phyloP scores from a whole-genome alignment of 208 protist species.

The Wallacemonas rigidus region DNA sequence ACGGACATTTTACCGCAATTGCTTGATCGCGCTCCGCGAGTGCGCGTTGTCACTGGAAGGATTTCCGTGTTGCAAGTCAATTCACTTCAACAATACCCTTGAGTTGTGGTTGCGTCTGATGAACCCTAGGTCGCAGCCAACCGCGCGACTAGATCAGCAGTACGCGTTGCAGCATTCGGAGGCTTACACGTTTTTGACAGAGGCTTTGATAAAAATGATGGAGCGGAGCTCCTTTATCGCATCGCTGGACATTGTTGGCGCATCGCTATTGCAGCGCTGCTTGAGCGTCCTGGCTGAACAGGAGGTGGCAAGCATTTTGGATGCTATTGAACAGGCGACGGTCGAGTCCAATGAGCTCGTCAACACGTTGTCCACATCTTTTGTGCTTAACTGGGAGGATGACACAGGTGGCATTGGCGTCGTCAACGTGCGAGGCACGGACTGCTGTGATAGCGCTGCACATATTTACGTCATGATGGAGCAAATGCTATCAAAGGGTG shows the following conservation, averaged over 20 bases:
- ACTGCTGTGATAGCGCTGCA: conserved; percentile 32
- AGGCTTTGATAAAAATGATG: conserved; percentile 62
- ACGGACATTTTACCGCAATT: conserved; percentile 64
- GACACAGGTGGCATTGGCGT: conserved; percentile 32
- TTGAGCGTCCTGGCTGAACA: conserved; percentile 38
- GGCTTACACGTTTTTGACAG: conserved; percentile 59
- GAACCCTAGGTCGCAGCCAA: conserved; percentile 39
- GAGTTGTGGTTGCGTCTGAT: conserved; percentile 80
- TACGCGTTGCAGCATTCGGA: conserved; percentile 77
- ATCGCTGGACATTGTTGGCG: conserved; percentile 53
- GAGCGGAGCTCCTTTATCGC: conserved; percentile 66
- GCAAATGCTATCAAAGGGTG: conserved; percentile 1
- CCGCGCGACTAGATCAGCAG: conserved; percentile 25
- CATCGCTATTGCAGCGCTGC: conserved; percentile 43
- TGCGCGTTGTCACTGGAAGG: conserved; percentile 59
- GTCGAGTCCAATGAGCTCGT: conserved; percentile 21
- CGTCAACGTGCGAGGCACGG: conserved; percentile 29
- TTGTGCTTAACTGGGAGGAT: conserved; percentile 45
- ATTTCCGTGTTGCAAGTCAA: conserved; percentile 47
- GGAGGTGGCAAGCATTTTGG: conserved; percentile 27
- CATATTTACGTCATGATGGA: conserved; percentile 39
- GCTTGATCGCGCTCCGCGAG: conserved; percentile 58
- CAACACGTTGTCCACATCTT: conserved; percentile 29
- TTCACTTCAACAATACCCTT: conserved; percentile 73
- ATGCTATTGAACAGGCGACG: conserved; percentile 17